Base-by-base conservation (phyloP, 2,329 filamentous ascomycete genomes). In the Colletotrichum lini region DNA sequence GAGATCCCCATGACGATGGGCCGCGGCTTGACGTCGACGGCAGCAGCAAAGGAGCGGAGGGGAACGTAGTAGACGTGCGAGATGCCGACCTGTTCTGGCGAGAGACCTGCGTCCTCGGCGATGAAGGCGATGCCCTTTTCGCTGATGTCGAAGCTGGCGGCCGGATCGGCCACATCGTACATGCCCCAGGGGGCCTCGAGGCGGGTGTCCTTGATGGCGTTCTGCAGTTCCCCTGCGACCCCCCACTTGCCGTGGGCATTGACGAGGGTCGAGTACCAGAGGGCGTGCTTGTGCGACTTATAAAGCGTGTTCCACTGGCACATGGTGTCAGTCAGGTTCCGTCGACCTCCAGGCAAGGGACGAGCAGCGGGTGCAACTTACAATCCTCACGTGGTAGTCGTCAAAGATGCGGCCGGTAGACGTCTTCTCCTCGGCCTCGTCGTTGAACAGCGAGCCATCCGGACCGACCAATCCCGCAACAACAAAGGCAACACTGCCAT, bases 191-290 rank as follows among this genome's bases (percentile, higher is more conserved):
- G 80, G 0, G 78, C 79, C 50, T 82, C 80, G 13, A 84, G 75
- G n/a, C 70, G 67, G 2, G 78, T 76, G 45, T 75, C 70, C 4
- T 65, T 66, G 21, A 84, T 69, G 13, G 78, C 77, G 53, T 84
- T 84, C 49, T 78, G 74, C 2, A 84, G 74, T 5, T 74, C 70
- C 3, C 72, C 70, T 1, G 75, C 62, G 8, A 83, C 73, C 10
- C 67, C 74, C 81, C 81, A 84, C 6, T 67, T 53, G 15, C 74
- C 76, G 26, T 78, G 73, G n/a, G 73, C 68, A 7, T 77, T 73
- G 47, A 75, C 67, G 21, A 84, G 75, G 13, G 75, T 77, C 12
- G 78, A 80, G 75, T 83, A 84, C 80, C 82, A 85, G 35, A 85
- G 78, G 5, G 77, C 73, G 63, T 81, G 78, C 23, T 75, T 78